Evolutionary conservation across 768 basidiomycete species (phyloP).

Genomic region (Serendipita sp.): DNA sequence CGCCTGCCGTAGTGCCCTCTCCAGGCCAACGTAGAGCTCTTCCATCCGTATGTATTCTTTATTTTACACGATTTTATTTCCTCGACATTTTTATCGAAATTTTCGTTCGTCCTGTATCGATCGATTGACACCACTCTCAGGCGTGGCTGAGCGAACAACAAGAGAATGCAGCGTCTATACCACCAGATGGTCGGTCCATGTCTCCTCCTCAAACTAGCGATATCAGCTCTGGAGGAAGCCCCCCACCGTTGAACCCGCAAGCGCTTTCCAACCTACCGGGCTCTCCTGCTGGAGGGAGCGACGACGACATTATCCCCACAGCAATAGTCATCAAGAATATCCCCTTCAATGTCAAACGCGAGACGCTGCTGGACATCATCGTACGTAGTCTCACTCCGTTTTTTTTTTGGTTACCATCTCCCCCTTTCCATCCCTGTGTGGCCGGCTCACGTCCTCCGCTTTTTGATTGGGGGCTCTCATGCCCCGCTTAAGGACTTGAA

Average conservation of each 20-base stretch:
- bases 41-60: constrained; percentile 44
- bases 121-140: constrained; percentile 29
- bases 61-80: constrained; percentile 14
- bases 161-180: constrained; percentile 34
- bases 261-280: constrained; percentile 26
- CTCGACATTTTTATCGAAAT: constrained; percentile 9
- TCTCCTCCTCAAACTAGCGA: constrained; percentile 71
- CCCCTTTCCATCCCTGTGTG: constrained; percentile 9
- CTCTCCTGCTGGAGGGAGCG: constrained; percentile 37
- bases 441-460: neutral
- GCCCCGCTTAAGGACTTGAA: too few species aligned
- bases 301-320: constrained; percentile 94
- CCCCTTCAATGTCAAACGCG: constrained; percentile 95
- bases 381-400: constrained; percentile 32
- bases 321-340: constrained; percentile 99
- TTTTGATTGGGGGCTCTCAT: neutral
- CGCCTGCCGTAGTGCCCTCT: constrained; percentile 36
- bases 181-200: constrained; percentile 57
- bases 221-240: constrained; percentile 65
- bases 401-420: constrained; percentile 5
- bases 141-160: constrained; percentile 42
- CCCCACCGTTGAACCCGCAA: constrained; percentile 41
- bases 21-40: constrained; percentile 47
- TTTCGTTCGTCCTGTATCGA: constrained; percentile 14
- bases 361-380: constrained; percentile 91